A percentile compares a stretch with the other conserved stretches of the same genome.
These are phyloP conservation scores for Euptelea pleiosperma DNA, from an alignment of 164 flowering plant genomes.

Conservation along the genomic window DNA sequence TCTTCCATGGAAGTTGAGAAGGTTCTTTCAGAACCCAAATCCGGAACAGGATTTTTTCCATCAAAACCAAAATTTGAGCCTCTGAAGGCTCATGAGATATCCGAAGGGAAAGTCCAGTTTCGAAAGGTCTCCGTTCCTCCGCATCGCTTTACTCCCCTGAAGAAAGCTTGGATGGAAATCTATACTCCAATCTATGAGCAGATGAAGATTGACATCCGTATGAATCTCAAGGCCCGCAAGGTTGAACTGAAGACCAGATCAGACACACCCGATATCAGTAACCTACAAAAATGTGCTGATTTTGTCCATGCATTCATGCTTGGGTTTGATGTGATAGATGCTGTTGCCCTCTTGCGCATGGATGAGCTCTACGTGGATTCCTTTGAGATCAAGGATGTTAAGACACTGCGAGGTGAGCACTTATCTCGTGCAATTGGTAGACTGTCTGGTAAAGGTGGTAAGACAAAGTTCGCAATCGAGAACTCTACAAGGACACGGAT, in stretches of 20 bases:
- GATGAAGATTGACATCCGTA: slow-evolving; percentile 35
- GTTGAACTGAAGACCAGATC: slow-evolving; percentile 33
- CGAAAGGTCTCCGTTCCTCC: slow-evolving; percentile 30
- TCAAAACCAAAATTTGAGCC: slow-evolving; percentile 19
- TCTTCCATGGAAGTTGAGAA: slow-evolving; percentile 19
- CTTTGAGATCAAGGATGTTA: slow-evolving; percentile 40
- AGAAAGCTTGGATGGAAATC: slow-evolving; percentile 40
- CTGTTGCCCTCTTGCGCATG: slow-evolving; percentile 28
- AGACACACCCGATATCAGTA: slow-evolving; percentile 34
- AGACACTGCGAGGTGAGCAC: slow-evolving; percentile 37
- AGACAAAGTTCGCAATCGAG: slow-evolving; percentile 36
- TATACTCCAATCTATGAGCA: slow-evolving; percentile 32
- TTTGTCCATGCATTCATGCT: slow-evolving; percentile 42
- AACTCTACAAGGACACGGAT: slow-evolving; percentile 31
- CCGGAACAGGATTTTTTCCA: slow-evolving; percentile 9
- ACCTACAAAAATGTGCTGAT: slow-evolving; percentile 33
- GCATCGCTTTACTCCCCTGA: slow-evolving; percentile 35
- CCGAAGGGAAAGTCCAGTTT: slow-evolving; percentile 17
- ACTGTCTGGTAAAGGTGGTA: slow-evolving; percentile 38
- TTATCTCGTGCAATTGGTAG: slow-evolving; percentile 40
- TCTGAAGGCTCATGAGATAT: slow-evolving; percentile 20
- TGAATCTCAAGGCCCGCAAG: slow-evolving; percentile 36
- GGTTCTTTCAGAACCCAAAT: slow-evolving; percentile 16
- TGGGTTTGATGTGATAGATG: slow-evolving; percentile 32
- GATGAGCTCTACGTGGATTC: slow-evolving; percentile 38